A percentile compares a stretch with the other conserved stretches of the same genome.
Evolutionary conservation across 805 yeast species (phyloP).

Genomic region (Kodamaea sagamina): DNA sequence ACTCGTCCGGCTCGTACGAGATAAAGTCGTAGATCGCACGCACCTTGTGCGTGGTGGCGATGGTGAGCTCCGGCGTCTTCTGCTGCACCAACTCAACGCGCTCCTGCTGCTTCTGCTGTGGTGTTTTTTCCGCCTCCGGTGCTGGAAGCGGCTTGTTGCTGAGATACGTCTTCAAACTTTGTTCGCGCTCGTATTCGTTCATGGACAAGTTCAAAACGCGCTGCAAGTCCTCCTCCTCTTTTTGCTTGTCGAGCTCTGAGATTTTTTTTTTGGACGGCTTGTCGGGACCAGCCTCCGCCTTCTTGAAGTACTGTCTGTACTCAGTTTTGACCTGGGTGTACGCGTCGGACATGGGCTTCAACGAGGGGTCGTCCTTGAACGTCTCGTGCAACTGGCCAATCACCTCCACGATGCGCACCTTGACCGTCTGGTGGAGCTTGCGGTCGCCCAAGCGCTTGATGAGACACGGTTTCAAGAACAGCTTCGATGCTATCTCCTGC

Average conservation of each 20-base stretch:
- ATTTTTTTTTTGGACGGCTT: constrained; percentile 60
- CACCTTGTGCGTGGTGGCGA: constrained; percentile 61
- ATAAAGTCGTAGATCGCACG: constrained; percentile 81
- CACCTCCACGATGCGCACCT: constrained; percentile 63
- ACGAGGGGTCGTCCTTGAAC: constrained; percentile 73
- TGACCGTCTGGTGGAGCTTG: constrained; percentile 66
- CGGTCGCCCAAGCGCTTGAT: constrained; percentile 51
- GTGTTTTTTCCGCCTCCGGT: constrained; percentile 16
- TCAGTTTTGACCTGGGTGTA: constrained; percentile 48
- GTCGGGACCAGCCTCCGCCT: constrained; percentile 38
- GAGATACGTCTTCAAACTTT: constrained; percentile 28
- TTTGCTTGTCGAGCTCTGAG: constrained; percentile 43
- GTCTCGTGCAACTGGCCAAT: constrained; percentile 65
- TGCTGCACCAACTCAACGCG: constrained; percentile 16
- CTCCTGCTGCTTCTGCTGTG: constrained; percentile 5
- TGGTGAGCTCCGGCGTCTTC: constrained; percentile 30
- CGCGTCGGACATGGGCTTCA: constrained; percentile 67
- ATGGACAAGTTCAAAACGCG: constrained; percentile 74
- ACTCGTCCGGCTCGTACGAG: constrained; percentile 81
- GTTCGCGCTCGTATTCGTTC: constrained; percentile 54
- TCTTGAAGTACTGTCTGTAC: constrained; percentile 34
- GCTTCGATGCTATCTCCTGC: constrained; percentile 43
- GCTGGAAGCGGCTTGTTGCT: constrained; percentile 40
- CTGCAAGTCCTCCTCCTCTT: constrained; percentile 81
- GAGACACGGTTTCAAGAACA: constrained; percentile 36